Evolutionary conservation across 2,329 filamentous ascomycete species (phyloP).

Genomic region (Alternaria conjuncta): DNA sequence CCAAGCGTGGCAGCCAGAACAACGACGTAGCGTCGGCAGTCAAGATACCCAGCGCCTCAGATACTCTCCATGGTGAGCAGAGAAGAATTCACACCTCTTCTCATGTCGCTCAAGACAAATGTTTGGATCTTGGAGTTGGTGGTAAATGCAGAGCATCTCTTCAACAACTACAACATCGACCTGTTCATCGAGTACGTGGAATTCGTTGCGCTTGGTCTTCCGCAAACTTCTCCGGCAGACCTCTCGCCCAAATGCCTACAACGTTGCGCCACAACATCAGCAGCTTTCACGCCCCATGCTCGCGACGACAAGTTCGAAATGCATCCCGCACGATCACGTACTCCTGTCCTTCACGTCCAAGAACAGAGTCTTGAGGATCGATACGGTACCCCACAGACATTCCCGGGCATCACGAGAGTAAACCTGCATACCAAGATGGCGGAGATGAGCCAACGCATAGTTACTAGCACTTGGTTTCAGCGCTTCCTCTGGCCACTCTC

Average conservation of each 20-base stretch:
- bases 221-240: neutral
- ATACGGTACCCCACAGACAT: conserved; percentile 25
- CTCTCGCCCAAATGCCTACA: conserved; percentile 9
- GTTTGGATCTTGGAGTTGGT: neutral
- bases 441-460: neutral
- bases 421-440: conserved; percentile 9
- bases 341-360: conserved; percentile 26
- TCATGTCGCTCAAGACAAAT: neutral
- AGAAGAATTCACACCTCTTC: neutral
- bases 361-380: conserved; percentile 25
- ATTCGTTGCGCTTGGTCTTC: neutral
- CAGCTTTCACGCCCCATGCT: conserved; percentile 13
- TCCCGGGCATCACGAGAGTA: conserved; percentile 17
- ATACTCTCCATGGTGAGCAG: neutral
- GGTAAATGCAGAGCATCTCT: neutral
- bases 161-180: neutral
- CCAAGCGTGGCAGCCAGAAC: neutral
- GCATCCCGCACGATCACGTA: conserved; percentile 31
- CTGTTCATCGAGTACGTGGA: neutral
- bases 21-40: neutral
- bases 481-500: neutral
- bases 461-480: neutral
- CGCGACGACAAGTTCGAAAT: conserved; percentile 27
- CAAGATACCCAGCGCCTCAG: neutral
- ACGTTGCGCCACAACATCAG: conserved; percentile 19